Conservation (phyloP, 345 rosid genomes). For the Microthlaspi erraticum region DNA sequence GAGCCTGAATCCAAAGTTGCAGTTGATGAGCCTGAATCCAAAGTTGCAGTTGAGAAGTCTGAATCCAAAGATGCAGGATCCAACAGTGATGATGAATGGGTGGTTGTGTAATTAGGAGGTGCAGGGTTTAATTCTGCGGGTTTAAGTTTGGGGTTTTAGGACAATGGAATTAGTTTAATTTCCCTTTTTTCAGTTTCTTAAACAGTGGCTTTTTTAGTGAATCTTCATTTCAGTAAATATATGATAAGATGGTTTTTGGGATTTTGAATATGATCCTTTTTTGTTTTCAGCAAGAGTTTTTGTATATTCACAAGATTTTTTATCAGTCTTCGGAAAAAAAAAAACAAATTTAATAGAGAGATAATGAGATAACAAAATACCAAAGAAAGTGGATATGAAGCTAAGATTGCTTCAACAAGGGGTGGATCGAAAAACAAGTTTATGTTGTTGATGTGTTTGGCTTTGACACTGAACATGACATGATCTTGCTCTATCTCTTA, state of each 20-base stretch:
- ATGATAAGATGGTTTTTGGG: conserved; percentile 23
- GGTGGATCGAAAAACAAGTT: conserved; percentile 63
- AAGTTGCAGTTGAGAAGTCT: conserved; percentile 14
- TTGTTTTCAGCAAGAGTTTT: conserved; percentile 11
- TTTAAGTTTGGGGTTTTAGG: conserved; percentile 19
- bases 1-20: conserved; percentile 12
- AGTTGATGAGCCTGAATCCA: background rate
- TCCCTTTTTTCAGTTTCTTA: background rate
- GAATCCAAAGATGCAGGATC: conserved; percentile 17
- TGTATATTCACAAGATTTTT: conserved; percentile 36
- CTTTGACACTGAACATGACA: conserved; percentile 76
- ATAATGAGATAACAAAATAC: conserved; percentile 17
- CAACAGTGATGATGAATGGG: conserved; percentile 26
- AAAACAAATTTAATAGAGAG: conserved; percentile 38
- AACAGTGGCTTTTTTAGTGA: conserved; percentile 6
- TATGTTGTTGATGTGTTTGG: conserved; percentile 68
- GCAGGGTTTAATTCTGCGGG: conserved; percentile 1
- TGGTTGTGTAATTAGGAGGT: conserved; percentile 29
- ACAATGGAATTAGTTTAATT: conserved; percentile 12
- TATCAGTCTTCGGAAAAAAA: background rate
- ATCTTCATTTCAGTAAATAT: conserved; percentile 29
- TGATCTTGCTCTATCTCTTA: conserved; percentile 87
- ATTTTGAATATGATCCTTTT: conserved; percentile 24
- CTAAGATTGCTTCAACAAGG: conserved; percentile 72
- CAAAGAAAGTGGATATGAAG: conserved; percentile 42